Evolutionary conservation across 2,329 filamentous ascomycete genomes (phyloP).

Genomic region (Trichoderma koningiopsis): DNA sequence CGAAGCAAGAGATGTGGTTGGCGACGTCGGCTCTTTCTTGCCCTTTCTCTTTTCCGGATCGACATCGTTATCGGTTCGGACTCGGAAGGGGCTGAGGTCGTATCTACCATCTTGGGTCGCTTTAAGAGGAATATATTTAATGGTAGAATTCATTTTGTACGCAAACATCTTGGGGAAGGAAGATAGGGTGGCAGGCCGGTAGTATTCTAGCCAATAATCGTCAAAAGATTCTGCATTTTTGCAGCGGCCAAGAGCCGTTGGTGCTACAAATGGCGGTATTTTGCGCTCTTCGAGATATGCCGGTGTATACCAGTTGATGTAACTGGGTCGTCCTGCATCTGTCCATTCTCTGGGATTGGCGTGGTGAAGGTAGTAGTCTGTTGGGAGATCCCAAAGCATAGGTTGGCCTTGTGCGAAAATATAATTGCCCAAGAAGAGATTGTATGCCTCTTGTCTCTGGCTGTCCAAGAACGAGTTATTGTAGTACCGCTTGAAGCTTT

Average conservation of each 20-base stretch:
- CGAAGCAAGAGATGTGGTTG: constrained; percentile 60
- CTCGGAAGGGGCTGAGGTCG: constrained; percentile 85
- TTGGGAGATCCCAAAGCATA: constrained; percentile 94
- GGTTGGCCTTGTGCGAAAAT: constrained; percentile 84
- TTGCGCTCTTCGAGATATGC: constrained; percentile 65
- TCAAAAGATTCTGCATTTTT: constrained; percentile 68
- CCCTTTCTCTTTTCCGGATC: constrained; percentile 62
- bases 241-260: constrained; percentile 41
- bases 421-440: constrained; percentile 95
- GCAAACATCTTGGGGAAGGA: constrained; percentile 91
- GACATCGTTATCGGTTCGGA: constrained; percentile 66
- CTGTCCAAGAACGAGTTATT: constrained; percentile 98
- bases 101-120: constrained; percentile 72
- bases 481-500: constrained; percentile 98
- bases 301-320: constrained; percentile 88
- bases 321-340: constrained; percentile 64
- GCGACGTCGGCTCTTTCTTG: constrained; percentile 67
- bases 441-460: constrained; percentile 98
- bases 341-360: constrained; percentile 76
- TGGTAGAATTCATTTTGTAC: constrained; percentile 87
- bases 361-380: constrained; percentile 96
- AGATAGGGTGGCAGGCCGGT: constrained; percentile 82
- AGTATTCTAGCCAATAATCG: constrained; percentile 98
- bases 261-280: constrained; percentile 52
- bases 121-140: constrained; percentile 78